Evolutionary conservation across 2,329 filamentous ascomycete species (phyloP), one percentile per base, ranked within the genome.

Genomic region (Allantophomopsis cytisporea): DNA sequence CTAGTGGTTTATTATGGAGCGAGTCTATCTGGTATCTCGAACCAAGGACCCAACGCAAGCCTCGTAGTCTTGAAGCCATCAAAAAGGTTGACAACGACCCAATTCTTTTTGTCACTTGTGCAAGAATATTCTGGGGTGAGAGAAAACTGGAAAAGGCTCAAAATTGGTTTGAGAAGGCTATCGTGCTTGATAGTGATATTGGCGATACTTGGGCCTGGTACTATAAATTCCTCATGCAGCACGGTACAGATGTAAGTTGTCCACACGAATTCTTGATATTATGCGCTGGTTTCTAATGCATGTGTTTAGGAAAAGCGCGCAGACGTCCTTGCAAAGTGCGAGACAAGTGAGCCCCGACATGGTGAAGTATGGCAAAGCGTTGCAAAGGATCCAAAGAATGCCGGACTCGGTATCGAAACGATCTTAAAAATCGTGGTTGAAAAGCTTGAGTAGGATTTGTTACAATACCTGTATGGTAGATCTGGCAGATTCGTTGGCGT

Each of bases 151-250:
- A 96, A 50, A 94, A 95, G 60, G 89, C 91, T 2, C 83, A 88
- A 60, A 88, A 76, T 47, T 98, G 91, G 91, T 98, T 98, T 59
- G 87, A 95, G 62, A 94, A 94, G 62, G 91, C 91, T 0, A 78
- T 95, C 41, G 69, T 94, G 39, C 66, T 91, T 11, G 87, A 98
- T 54, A 76, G 80, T 30, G 88, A 96, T 57, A 65, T 77, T 38
- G 91, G 91, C 38, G 93, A 98, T 63, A 83, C 79, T 10, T 98
- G 93, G 93, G 89, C 87, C 15, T 98, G 89, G 89, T 98, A 95
- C 60, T 91, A 87, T 60, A 88, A 89, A 59, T 98, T 96, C 58
- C 56, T 96, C 47, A 58, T 78, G 49, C 85, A 95, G 66, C 88
- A 98, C 62, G 93, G 91, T 8, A 95, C 87, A 5, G 80, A 86